These are phyloP conservation scores for Ophiostoma sp. DNA, from an alignment of 2,329 filamentous ascomycete genomes.

Conservation along the genomic window DNA sequence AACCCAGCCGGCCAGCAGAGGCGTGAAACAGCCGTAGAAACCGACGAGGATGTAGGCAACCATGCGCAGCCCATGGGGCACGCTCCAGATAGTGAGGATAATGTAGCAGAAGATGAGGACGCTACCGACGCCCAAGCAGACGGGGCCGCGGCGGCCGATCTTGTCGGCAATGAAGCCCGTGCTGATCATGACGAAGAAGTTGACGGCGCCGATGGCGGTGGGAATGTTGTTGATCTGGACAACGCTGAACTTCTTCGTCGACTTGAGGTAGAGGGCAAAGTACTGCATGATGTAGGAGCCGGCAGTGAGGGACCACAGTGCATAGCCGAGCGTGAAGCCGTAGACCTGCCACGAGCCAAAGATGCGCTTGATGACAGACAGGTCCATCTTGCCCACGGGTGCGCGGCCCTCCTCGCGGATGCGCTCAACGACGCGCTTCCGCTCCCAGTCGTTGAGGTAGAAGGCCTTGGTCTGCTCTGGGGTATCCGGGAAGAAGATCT, in stretches of 20 bases:
- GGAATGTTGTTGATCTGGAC: constrained; percentile 43
- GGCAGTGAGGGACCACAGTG: constrained; percentile 37
- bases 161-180: constrained; percentile 33
- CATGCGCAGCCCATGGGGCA: constrained; percentile 36
- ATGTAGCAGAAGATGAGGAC: constrained; percentile 36
- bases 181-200: constrained; percentile 38
- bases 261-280: constrained; percentile 39
- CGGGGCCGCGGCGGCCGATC: constrained; percentile 35
- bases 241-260: constrained; percentile 34
- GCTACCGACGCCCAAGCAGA: constrained; percentile 35
- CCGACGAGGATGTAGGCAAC: constrained; percentile 38
- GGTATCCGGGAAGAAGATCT: constrained; percentile 37
- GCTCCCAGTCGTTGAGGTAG: constrained; percentile 50
- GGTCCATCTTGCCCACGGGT: constrained; percentile 36
- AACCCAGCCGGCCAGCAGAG: constrained; percentile 38
- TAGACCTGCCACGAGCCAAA: constrained; percentile 42
- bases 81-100: constrained; percentile 37
- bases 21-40: constrained; percentile 40
- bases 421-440: constrained; percentile 57
- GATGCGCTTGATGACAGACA: constrained; percentile 36
- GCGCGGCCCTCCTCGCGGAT: constrained; percentile 54
- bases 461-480: constrained; percentile 32
- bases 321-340: constrained; percentile 38
- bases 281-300: constrained; percentile 39
- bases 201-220: constrained; percentile 40